These are phyloP conservation scores for Calendula officinalis DNA, from an alignment of 129 eudicot species.

Conservation along the genomic window DNA sequence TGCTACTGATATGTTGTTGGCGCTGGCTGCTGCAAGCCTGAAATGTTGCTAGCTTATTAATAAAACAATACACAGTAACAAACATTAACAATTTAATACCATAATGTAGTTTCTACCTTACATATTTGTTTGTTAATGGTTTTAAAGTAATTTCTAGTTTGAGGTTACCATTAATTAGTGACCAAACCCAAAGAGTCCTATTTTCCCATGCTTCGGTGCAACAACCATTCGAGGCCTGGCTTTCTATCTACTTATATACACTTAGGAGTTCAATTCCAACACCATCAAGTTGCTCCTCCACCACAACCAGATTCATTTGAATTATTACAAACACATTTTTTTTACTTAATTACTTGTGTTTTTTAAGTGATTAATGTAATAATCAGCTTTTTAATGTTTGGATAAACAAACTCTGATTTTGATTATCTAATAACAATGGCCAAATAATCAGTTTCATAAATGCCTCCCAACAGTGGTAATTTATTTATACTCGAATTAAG, in stretches of 20 bases:
- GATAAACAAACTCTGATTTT: background rate
- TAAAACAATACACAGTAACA: no score
- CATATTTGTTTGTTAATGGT: no score
- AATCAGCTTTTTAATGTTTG: background rate
- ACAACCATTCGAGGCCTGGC: constrained; percentile 80
- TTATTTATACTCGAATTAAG: background rate
- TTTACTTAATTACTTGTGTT: background rate
- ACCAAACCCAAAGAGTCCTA: constrained; percentile 94
- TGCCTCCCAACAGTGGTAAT: background rate
- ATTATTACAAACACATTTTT: constrained; percentile 19
- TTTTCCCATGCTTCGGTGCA: constrained; percentile 90
- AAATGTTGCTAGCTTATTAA: no score
- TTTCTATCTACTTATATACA: constrained; percentile 90
- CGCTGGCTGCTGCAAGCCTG: no score
- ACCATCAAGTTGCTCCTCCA: constrained; percentile 98
- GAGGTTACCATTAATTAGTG: constrained; percentile 46
- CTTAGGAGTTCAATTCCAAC: constrained; percentile 93
- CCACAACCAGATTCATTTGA: no score
- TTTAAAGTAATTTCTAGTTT: no score
- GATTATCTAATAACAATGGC: background rate
- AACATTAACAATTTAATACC: no score
- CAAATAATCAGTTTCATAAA: background rate
- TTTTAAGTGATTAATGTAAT: background rate
- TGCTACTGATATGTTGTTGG: no score
- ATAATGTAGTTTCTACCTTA: no score